Base-by-base conservation (phyloP, 495 filamentous ascomycete species). In the Haplographium delicatum region DNA sequence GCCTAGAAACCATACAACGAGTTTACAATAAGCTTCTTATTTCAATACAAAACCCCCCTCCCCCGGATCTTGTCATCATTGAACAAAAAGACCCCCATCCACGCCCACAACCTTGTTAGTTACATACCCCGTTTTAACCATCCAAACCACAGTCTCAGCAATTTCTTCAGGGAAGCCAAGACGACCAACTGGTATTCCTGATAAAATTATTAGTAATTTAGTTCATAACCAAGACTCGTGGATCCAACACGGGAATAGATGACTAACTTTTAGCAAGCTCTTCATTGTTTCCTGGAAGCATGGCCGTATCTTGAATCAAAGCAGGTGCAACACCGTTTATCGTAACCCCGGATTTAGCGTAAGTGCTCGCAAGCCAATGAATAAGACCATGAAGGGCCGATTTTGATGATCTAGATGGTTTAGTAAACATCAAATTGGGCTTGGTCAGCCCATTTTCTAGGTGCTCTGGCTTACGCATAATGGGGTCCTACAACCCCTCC, bases 301-400 rank as follows among this genome's bases (percentile, higher is more conserved):
- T 82, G 0, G 77, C 74, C 13, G 81, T 86, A 5, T 81, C 78
- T 8, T 81, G 80, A 51, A 88, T 87, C 79, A 88, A 81, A 8
- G 83, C 84, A 0, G 85, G 85, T 11, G 84, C 82, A 2, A 89
- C 81, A 59, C 84, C 84, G 45, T 89, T 88, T 31, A 86, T 80
- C 19, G 83, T 88, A 54, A 89, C 84, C 25, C 82, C 81, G 50
- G 72, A 16, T 16, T 52, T 57, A 8, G 48, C 26, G 35, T 57
- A 57, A 3, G 49, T 22, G 16, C 35, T 27, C 15, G 54, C 54
- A 35, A 57, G 43, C 49, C 43, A 57, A 69, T 54, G 73, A 68
- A 7, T 79, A 81, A 22, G 84, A 70, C 43, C 78, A 75, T n/a
- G 67, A 74, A 9, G 81, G 72, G 18, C 88, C 66, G 54, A 82